Conservation (phyloP, 306 rosid species). For the Medicago lupulina region DNA sequence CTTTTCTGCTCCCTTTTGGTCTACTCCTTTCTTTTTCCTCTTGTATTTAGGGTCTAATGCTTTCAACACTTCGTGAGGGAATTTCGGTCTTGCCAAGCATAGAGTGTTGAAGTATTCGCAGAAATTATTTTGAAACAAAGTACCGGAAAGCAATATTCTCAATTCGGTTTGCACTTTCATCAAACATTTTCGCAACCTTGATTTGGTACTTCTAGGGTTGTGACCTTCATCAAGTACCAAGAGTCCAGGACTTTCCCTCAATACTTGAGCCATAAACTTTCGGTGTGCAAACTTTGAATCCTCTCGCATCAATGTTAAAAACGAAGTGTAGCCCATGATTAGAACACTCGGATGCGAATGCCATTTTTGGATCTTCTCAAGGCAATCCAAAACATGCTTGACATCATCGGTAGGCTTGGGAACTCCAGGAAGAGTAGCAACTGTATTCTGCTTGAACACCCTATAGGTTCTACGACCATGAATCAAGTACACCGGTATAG, state of each 20-base stretch:
- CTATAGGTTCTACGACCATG: slow-evolving; percentile 86
- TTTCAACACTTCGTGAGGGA: slow-evolving; percentile 75
- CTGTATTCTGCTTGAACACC: slow-evolving; percentile 59
- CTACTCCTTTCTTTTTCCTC: slow-evolving; percentile 47
- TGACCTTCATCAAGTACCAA: slow-evolving; percentile 92
- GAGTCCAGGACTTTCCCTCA: slow-evolving; percentile 89
- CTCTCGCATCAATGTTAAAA: slow-evolving; percentile 82
- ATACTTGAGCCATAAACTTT: slow-evolving; percentile 82
- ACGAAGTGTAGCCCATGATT: slow-evolving; percentile 93
- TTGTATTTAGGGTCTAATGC: slow-evolving; percentile 72
- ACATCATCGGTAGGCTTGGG: slow-evolving; percentile 88
- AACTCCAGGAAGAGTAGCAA: slow-evolving; percentile 60
- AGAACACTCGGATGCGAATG: slow-evolving; percentile 93
- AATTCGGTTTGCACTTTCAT: slow-evolving; percentile 91
- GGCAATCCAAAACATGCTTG: slow-evolving; percentile 86
- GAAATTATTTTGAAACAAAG: slow-evolving; percentile 94
- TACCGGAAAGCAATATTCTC: slow-evolving; percentile 90
- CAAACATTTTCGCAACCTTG: slow-evolving; percentile 82
- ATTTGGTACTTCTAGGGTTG: slow-evolving; percentile 94
- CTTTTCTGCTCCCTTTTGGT: slow-evolving; percentile 45
- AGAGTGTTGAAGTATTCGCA: slow-evolving; percentile 92
- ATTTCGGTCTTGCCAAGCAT: slow-evolving; percentile 89
- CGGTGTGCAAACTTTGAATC: slow-evolving; percentile 77
- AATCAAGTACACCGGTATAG: slow-evolving; percentile 84
- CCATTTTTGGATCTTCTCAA: slow-evolving; percentile 93